These are phyloP conservation scores for Neobulgaria alba DNA, from an alignment of 2,329 filamentous ascomycete genomes.

Conservation along the genomic window DNA sequence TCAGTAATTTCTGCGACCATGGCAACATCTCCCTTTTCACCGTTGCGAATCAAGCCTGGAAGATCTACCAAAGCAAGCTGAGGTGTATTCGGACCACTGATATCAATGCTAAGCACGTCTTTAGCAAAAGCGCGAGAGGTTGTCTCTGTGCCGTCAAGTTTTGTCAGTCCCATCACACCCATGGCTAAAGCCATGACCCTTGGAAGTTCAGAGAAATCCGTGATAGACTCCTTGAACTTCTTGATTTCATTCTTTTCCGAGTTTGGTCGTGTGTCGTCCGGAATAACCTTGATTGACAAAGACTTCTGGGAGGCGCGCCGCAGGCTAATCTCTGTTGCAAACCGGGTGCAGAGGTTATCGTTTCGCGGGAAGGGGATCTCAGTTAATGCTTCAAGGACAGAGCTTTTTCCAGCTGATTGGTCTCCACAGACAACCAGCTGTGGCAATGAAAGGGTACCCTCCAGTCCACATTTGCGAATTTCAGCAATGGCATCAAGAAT, in stretches of 20 bases:
- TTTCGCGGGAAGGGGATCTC: constrained; percentile 52
- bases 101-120: constrained; percentile 25
- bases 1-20: constrained; percentile 26
- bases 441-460: constrained; percentile 43
- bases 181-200: constrained; percentile 24
- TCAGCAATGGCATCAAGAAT: constrained; percentile 50
- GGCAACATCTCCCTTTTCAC: constrained; percentile 23
- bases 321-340: constrained; percentile 39
- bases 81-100: constrained; percentile 19
- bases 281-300: constrained; percentile 46
- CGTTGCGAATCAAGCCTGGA: constrained; percentile 28
- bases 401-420: constrained; percentile 56
- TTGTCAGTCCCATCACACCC: constrained; percentile 19
- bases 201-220: constrained; percentile 23
- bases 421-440: constrained; percentile 58
- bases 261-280: constrained; percentile 39
- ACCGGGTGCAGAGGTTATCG: constrained; percentile 52
- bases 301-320: constrained; percentile 32
- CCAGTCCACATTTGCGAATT: constrained; percentile 43
- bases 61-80: constrained; percentile 29
- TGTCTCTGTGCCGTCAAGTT: not conserved
- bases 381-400: constrained; percentile 54
- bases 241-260: constrained; percentile 39
- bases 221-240: constrained; percentile 18
- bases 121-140: constrained; percentile 16